Evolutionary conservation across 2,329 filamentous ascomycete species (phyloP).

Genomic region (Cordyceps militaris): DNA sequence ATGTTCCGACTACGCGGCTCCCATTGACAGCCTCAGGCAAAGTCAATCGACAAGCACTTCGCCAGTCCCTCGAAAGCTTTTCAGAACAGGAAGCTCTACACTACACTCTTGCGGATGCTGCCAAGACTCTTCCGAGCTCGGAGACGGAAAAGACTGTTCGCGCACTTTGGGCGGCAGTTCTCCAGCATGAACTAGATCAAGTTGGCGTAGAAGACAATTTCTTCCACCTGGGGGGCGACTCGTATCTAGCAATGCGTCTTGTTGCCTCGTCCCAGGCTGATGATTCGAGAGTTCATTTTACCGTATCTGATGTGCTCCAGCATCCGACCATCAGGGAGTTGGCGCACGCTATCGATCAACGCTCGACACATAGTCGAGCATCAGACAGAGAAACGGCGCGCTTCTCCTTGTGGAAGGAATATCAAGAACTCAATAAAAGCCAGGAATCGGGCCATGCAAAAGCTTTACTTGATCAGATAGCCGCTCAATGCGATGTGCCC

Average conservation of each 20-base stretch:
- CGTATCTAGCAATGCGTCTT: constrained; percentile 9
- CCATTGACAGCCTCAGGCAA: constrained; percentile 15
- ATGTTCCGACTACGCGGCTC: constrained; percentile 11
- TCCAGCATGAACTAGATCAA: constrained; percentile 4
- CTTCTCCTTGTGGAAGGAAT: constrained; percentile 10
- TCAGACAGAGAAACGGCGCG: neutral
- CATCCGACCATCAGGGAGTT: constrained; percentile 9
- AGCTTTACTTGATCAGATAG: neutral
- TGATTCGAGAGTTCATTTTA: neutral
- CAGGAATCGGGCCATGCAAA: neutral
- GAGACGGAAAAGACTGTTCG: constrained; percentile 8
- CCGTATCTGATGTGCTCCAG: neutral
- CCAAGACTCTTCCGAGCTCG: neutral
- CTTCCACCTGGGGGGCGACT: neutral
- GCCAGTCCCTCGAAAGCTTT: neutral
- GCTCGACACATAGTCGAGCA: neutral
- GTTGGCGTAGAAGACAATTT: constrained; percentile 4
- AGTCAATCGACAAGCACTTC: constrained; percentile 12
- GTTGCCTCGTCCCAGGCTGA: neutral
- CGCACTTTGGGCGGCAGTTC: constrained; percentile 3
- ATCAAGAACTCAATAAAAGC: neutral
- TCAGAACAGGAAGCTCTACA: neutral
- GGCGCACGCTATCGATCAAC: constrained; percentile 5
- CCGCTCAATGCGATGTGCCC: neutral
- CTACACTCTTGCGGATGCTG: neutral